Evolutionary conservation across 2,329 filamentous ascomycete genomes (phyloP).

Genomic region (Ceratocystis papillata): DNA sequence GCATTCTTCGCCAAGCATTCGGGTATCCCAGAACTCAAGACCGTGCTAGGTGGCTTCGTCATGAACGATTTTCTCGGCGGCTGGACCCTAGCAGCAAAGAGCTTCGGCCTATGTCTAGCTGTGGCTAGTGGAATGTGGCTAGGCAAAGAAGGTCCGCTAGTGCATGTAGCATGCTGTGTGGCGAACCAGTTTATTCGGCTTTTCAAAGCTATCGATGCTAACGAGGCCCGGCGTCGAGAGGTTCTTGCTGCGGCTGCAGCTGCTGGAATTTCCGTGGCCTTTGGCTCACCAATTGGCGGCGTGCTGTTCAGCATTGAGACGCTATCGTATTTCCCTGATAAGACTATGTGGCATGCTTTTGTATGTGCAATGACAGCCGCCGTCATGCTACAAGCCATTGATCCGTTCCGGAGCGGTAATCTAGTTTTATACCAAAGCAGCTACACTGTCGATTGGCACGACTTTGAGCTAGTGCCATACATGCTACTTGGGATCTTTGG

Average conservation of each 20-base stretch:
- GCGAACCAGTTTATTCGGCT: constrained; percentile 89
- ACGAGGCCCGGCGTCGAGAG: constrained; percentile 91
- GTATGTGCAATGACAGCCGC: constrained; percentile 99
- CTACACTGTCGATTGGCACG: constrained; percentile 85
- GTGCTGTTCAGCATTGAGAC: constrained; percentile 92
- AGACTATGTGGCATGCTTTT: constrained; percentile 99
- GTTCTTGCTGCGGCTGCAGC: constrained; percentile 86
- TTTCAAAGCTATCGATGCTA: constrained; percentile 67
- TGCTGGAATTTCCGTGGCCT: constrained; percentile 85
- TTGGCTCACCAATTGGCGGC: constrained; percentile 86
- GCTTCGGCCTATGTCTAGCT: constrained; percentile 75
- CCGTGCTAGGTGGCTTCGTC: constrained; percentile 83
- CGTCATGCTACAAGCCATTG: constrained; percentile 80
- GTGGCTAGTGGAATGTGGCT: constrained; percentile 94
- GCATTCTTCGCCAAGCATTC: constrained; percentile 85
- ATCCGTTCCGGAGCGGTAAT: constrained; percentile 91
- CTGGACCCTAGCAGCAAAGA: constrained; percentile 86
- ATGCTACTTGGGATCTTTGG: constrained; percentile 76
- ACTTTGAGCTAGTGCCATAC: constrained; percentile 86
- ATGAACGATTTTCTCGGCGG: constrained; percentile 75
- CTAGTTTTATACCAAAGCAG: constrained; percentile 93
- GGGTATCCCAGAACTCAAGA: constrained; percentile 97
- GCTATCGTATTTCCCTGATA: constrained; percentile 96
- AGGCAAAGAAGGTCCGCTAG: constrained; percentile 87
- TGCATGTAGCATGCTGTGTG: constrained; percentile 94